Percentiles rank a stretch among this genome's conserved stretches.
These are phyloP conservation scores for Nitzschia sp. DNA, from an alignment of 108 stramenopile species.

Conservation along the genomic window DNA sequence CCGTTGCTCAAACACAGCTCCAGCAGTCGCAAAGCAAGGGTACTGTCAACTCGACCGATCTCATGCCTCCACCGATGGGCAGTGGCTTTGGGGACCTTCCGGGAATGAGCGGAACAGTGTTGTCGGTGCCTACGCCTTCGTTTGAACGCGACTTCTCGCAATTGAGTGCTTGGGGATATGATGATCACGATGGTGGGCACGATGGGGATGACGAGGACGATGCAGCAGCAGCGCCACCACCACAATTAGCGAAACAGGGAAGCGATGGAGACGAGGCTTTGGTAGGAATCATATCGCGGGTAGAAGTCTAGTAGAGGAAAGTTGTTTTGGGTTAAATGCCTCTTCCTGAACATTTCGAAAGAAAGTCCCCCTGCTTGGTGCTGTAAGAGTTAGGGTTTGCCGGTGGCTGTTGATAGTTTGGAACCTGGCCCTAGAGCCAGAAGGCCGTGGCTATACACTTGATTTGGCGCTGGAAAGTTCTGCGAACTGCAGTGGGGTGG, in stretches of 20 bases:
- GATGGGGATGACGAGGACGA: constrained; percentile 18
- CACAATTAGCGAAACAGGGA: constrained; percentile 15
- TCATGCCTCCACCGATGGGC: constrained; percentile 28
- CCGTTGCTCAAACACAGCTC: constrained; percentile 15
- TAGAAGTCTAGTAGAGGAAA: neutral
- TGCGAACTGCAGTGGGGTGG: too few relatives aligned
- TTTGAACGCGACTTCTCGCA: constrained; percentile 43
- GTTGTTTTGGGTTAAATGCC: neutral
- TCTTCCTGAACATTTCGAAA: too few relatives aligned
- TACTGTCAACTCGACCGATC: constrained; percentile 19
- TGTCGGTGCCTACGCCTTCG: constrained; percentile 37
- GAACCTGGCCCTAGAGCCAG: too few relatives aligned
- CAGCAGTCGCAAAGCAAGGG: constrained; percentile 3
- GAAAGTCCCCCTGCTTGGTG: too few relatives aligned
- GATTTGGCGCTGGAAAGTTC: too few relatives aligned
- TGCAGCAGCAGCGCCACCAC: constrained; percentile 15
- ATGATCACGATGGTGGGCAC: constrained; percentile 19
- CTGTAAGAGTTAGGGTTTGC: too few relatives aligned
- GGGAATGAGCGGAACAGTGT: constrained; percentile 13
- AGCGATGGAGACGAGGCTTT: constrained; percentile 20
- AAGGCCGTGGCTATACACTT: too few relatives aligned
- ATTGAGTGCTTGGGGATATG: constrained; percentile 31
- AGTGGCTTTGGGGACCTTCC: neutral
- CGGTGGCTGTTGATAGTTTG: too few relatives aligned
- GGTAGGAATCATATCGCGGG: neutral